These are phyloP conservation scores for Pseudogymnoascus sp. DNA, from an alignment of 2,329 filamentous ascomycete genomes.

Conservation along the genomic window DNA sequence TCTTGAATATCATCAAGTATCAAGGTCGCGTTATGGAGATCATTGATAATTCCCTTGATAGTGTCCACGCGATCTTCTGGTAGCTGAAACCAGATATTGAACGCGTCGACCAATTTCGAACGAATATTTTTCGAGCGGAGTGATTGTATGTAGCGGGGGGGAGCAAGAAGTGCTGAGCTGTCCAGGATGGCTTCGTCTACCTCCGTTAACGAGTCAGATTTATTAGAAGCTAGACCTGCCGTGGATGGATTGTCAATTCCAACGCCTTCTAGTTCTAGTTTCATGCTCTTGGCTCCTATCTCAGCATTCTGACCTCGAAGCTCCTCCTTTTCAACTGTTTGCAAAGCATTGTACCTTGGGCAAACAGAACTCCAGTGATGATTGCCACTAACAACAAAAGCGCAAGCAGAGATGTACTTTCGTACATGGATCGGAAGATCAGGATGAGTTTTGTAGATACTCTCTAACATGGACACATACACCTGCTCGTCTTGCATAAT, in stretches of 20 bases:
- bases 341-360: not conserved
- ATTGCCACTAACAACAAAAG: not conserved
- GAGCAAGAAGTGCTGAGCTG: not conserved
- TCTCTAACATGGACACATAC: not conserved
- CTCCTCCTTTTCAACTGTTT: not conserved
- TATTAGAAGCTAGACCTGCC: not conserved
- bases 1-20: conserved; percentile 34
- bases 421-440: not conserved
- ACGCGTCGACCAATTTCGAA: not conserved
- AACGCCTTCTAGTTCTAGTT: not conserved
- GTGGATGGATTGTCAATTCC: not conserved
- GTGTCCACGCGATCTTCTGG: not conserved
- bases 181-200: not conserved
- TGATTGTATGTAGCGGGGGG: not conserved
- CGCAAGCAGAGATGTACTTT: not conserved
- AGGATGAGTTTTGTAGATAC: not conserved
- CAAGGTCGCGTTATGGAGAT: not conserved
- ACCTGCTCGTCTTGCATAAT: not conserved
- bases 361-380: not conserved
- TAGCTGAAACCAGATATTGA: not conserved
- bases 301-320: not conserved
- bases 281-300: not conserved
- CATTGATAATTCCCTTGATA: not conserved
- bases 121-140: not conserved
- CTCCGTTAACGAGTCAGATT: not conserved